phyloP scores from a whole-genome alignment of 2,329 filamentous ascomycete species.

The Nannizziopsis arthrosporioides region DNA sequence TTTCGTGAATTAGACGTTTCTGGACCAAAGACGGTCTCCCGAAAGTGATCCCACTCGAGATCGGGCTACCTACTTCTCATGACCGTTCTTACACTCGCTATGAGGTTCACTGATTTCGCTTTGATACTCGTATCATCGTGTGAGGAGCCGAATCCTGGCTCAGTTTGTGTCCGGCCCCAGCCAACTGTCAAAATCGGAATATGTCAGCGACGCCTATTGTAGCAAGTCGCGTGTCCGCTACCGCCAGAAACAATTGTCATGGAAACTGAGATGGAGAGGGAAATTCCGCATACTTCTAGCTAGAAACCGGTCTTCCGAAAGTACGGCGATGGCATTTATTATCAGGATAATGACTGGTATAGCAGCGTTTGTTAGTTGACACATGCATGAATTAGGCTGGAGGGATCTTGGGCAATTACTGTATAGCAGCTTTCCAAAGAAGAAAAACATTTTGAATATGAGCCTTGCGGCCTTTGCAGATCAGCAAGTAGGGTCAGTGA shows the following conservation, averaged over 20 bases:
- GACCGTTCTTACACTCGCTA: slow-evolving; percentile 77
- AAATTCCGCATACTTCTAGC: slow-evolving; percentile 50
- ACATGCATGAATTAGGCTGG: not conserved
- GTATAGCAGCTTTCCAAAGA: slow-evolving; percentile 62
- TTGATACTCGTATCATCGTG: slow-evolving; percentile 67
- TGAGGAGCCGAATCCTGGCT: slow-evolving; percentile 65
- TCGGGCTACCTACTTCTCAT: slow-evolving; percentile 65
- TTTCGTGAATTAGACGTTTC: too few relatives aligned
- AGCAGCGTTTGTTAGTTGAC: slow-evolving; percentile 7
- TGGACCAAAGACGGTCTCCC: not conserved
- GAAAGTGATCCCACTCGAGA: not conserved
- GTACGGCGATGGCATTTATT: slow-evolving; percentile 83
- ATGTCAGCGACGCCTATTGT: not conserved
- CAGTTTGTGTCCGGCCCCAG: slow-evolving; percentile 52
- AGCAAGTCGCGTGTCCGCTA: not conserved
- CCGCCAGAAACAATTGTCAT: not conserved
- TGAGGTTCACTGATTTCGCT: slow-evolving; percentile 76
- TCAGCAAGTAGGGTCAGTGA: too few relatives aligned
- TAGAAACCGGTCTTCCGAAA: slow-evolving; percentile 90
- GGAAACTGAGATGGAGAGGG: not conserved
- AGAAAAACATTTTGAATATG: slow-evolving; percentile 53
- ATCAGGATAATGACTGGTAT: slow-evolving; percentile 64
- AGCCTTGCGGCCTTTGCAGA: not conserved
- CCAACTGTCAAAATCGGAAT: slow-evolving; percentile 49
- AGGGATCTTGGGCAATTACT: slow-evolving; percentile 34